These are phyloP conservation scores for Colletotrichum trifolii DNA, from an alignment of 2,329 filamentous ascomycete genomes.

Conservation along the genomic window DNA sequence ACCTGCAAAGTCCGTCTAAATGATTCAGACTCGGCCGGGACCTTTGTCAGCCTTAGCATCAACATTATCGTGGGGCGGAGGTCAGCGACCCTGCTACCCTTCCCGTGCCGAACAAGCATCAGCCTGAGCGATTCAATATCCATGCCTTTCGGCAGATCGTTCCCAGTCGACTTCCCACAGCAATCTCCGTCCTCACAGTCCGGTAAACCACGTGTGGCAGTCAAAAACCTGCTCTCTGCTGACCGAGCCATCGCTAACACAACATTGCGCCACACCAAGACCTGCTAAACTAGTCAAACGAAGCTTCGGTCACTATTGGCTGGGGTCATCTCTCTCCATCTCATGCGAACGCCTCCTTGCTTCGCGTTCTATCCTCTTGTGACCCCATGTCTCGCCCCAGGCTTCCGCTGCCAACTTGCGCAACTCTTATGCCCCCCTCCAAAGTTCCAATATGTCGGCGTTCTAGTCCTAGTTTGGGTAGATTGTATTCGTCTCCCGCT, in stretches of 20 bases:
- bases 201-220: constrained; percentile 19
- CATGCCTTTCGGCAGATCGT: constrained; percentile 19
- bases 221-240: constrained; percentile 9
- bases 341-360: neutral
- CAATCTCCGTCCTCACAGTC: constrained; percentile 25
- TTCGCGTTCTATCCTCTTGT: neutral
- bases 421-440: neutral
- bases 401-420: neutral
- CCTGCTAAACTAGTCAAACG: neutral
- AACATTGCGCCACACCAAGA: constrained; percentile 14
- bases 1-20: neutral
- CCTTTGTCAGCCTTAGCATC: constrained; percentile 7
- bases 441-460: constrained; percentile 10
- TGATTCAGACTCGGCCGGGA: neutral
- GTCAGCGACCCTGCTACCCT: neutral
- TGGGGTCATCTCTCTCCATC: neutral
- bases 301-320: constrained; percentile 4
- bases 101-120: neutral
- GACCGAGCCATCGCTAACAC: constrained; percentile 27
- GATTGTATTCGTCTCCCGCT: neutral
- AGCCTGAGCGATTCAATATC: constrained; percentile 23
- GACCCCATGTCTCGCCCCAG: constrained; percentile 3
- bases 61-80: constrained; percentile 8
- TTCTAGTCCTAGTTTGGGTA: neutral
- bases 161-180: constrained; percentile 1